Conservation (phyloP, 2,329 filamentous ascomycete species). For the Xylariaceae sp. region DNA sequence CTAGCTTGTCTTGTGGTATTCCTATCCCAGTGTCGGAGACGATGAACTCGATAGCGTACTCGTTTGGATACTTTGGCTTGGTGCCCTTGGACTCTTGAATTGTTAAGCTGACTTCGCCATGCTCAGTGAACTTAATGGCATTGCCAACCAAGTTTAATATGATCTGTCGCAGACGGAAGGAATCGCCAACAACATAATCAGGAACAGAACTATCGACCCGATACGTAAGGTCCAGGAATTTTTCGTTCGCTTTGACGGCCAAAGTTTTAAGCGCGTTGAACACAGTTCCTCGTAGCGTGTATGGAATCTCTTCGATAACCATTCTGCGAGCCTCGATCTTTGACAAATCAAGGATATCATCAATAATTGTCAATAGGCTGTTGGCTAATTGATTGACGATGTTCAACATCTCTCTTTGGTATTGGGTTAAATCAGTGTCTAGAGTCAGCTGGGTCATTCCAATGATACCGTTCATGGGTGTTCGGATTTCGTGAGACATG, state of each 20-base stretch:
- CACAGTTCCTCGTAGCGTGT: conserved; percentile 88
- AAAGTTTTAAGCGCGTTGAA: conserved; percentile 97
- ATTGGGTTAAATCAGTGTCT: conserved; percentile 90
- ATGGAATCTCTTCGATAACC: conserved; percentile 97
- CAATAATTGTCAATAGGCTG: conserved; percentile 94
- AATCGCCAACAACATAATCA: conserved; percentile 93
- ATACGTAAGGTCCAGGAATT: conserved; percentile 88
- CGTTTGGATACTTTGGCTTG: conserved; percentile 64
- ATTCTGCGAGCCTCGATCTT: conserved; percentile 94
- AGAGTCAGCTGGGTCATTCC: conserved; percentile 97
- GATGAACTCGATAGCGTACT: conserved; percentile 93
- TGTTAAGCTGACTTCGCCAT: conserved; percentile 92
- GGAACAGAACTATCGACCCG: conserved; percentile 91
- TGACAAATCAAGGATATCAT: conserved; percentile 72
- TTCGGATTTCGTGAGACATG: conserved; percentile 98
- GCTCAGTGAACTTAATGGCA: conserved; percentile 97
- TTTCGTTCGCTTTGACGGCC: conserved; percentile 96
- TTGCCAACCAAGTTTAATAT: conserved; percentile 97
- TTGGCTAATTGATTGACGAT: conserved; percentile 97
- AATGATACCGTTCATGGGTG: conserved; percentile 96
- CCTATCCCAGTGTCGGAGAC: conserved; percentile 96
- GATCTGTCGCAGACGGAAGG: conserved; percentile 93
- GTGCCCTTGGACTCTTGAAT: conserved; percentile 68
- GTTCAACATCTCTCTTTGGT: conserved; percentile 97
- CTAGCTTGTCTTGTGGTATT: conserved; percentile 91